These are phyloP conservation scores for Aspergillus cavernicola DNA, from an alignment of 495 filamentous ascomycete genomes.

Conservation along the genomic window DNA sequence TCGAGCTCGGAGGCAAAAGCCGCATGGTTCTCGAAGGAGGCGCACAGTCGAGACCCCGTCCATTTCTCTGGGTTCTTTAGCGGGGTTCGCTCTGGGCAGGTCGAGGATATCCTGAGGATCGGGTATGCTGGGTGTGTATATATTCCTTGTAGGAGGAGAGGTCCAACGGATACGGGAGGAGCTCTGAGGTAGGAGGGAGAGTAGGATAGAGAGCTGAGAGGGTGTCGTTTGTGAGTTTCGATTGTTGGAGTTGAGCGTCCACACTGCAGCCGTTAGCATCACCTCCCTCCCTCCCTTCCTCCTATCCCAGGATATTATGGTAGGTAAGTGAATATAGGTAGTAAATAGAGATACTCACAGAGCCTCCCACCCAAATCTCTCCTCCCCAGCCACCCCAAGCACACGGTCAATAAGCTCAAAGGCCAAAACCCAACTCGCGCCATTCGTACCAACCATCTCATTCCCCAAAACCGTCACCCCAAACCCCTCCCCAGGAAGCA, in stretches of 20 bases:
- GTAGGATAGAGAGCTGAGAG: not conserved
- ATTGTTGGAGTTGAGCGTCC: not conserved
- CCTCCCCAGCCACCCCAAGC: not conserved
- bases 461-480: conserved; percentile 9
- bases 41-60: not conserved
- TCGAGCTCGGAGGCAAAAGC: not conserved
- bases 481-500: not conserved
- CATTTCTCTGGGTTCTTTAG: not conserved
- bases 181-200: not conserved
- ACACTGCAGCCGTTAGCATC: not conserved
- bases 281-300: not conserved
- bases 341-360: not conserved
- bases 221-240: not conserved
- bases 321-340: not conserved
- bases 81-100: not conserved
- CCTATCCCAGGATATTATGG: no score
- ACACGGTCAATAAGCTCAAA: conserved; percentile 7
- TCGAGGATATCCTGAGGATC: not conserved
- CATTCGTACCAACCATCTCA: not conserved
- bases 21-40: not conserved
- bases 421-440: not conserved
- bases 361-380: not conserved
- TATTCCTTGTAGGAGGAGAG: not conserved
- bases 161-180: not conserved
- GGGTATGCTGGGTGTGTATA: conserved; percentile 6